Base-by-base conservation (phyloP, 179 eudicot species). In the Sideroxylon spinosum region DNA sequence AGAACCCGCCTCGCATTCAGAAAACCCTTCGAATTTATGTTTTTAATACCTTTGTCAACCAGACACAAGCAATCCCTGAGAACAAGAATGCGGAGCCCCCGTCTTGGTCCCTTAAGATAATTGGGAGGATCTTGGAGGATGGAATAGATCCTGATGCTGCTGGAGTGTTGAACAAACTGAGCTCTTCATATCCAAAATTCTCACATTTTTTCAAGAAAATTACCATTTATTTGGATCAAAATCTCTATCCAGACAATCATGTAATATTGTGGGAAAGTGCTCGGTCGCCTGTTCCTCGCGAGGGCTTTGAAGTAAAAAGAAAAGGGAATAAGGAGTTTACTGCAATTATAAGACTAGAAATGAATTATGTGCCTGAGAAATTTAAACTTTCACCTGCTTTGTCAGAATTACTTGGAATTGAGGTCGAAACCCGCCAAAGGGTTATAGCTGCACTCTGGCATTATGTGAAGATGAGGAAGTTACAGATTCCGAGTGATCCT, bases 231-330 rank as follows among this genome's bases (percentile, higher is more conserved):
- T 86, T 95, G 79, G 98, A 95, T 81, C 92, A 91, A 79, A 80
- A 22, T 25, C 80, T 91, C 23, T 95, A 95, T 85, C 93, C 97
- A 17, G 98, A 95, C 68, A 88, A 86, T 68, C 89, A 89, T 84
- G 92, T 91, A n/a, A 86, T 95, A 73, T 66, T 86, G 79, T 95
- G 98, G 98, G 98, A 95, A 74, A 88, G 81, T 83, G 79, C 93
- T 50, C 90, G 93, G 50, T 90, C 97, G 25, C 89, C 92, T 46
- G 85, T 80, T 4, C 87, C 86, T 65, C 97, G 88, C 53, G 97
- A 95, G 72, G 98, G 97, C 48, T 95, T 95, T 82, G 97, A 93
- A 86, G 90, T 95, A 74, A 93, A 90, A 84, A 89, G 98, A 74
- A 95, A 90, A 82, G 98, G 98, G 66, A 91, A 95, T 78, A 93